Base-by-base conservation (phyloP, 768 basidiomycete genomes). In the Lyophyllum atratum region DNA sequence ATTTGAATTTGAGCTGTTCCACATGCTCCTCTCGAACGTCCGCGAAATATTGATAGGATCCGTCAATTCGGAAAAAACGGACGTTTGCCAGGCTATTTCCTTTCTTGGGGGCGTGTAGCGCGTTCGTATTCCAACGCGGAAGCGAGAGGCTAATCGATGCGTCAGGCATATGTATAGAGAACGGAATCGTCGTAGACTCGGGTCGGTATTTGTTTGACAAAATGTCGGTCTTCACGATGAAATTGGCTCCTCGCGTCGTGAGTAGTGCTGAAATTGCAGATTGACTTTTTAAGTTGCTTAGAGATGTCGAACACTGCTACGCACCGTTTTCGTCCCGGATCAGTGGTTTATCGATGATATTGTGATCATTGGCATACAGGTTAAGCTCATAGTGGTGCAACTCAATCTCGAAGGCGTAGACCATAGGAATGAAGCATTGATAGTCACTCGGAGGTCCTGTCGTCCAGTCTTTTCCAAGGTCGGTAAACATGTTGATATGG, bases 401-500 rank as follows among this genome's bases (percentile, higher is more conserved):
- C 54, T 85, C 80, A 47, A 97, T 61, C 48, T 88, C 78, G 60
- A 95, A 72, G 15, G 70, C 70, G 71, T 98, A 98, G 7, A 85
- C 67, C 70, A 83, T 93, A 0, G 96, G 95, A 21, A 94, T 79
- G 70, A 95, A 98, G 45, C 86, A 87, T 59, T 87, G 77, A 68
- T 87, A 91, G 67, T 93, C 89, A 31, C 81, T 85, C 0, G 88
- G 86, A 24, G 92, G 89, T 3, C 93, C 94, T 11, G 89, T 84
- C 22, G 79, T 80, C 94, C 95, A 98, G 67, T 98, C 96, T 62
- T 87, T 90, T 31, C 87, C 86, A n/a, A 98, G 80, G 70, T 98
- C 96, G 3, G 87, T 87, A 65, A 98, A 84, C 82, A 98, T 92
- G 65, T 93, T 95, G 73, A 95, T 85, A 66, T 98, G 96, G 67